Evolutionary conservation across 2,329 filamentous ascomycete species (phyloP).

Genomic region (Apiospora malaysiana): DNA sequence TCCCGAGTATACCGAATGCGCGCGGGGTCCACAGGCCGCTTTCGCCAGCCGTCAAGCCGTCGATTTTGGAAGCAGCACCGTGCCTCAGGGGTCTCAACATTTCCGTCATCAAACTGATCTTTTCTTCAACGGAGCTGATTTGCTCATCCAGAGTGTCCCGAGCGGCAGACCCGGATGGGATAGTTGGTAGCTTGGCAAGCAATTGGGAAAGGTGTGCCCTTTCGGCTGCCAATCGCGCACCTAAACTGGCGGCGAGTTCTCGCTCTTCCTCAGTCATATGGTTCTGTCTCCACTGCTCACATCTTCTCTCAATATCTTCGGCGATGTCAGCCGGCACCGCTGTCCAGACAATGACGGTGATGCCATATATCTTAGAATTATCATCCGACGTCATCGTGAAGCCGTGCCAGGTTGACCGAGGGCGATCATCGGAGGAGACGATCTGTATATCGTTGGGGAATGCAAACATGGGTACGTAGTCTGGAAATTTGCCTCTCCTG

Average conservation of each 20-base stretch:
- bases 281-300: constrained; percentile 81
- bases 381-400: constrained; percentile 98
- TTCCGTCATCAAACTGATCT: constrained; percentile 96
- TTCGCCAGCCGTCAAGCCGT: constrained; percentile 92
- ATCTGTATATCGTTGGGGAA: constrained; percentile 98
- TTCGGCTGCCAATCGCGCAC: constrained; percentile 84
- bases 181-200: constrained; percentile 79
- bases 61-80: constrained; percentile 94
- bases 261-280: constrained; percentile 92
- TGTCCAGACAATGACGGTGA: constrained; percentile 92
- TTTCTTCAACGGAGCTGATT: constrained; percentile 95
- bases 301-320: constrained; percentile 81
- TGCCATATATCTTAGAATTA: constrained; percentile 88
- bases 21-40: constrained; percentile 95
- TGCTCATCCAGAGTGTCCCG: constrained; percentile 89
- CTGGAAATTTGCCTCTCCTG: constrained; percentile 85
- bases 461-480: constrained; percentile 99
- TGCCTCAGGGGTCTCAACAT: constrained; percentile 90
- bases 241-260: constrained; percentile 89
- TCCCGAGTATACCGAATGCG: constrained; percentile 89
- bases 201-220: constrained; percentile 89
- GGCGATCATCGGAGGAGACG: constrained; percentile 91
- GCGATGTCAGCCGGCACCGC: constrained; percentile 82
- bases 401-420: constrained; percentile 97
- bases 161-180: constrained; percentile 79